phyloP scores from a whole-genome alignment of 148 eudicot genomes.

The Tetragonia tetragonoides region DNA sequence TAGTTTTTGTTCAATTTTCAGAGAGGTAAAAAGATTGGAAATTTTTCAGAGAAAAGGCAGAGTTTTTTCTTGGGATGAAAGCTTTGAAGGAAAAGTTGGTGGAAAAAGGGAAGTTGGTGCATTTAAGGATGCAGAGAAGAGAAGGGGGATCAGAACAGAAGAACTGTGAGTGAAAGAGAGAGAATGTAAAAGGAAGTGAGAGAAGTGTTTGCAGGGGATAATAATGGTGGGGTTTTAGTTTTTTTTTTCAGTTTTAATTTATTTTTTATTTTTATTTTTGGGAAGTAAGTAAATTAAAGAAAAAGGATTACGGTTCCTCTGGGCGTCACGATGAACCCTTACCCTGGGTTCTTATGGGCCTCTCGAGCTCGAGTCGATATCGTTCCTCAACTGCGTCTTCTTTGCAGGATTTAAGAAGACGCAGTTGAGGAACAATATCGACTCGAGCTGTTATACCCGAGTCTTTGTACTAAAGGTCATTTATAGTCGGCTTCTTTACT shows the following conservation, averaged over 20 bases:
- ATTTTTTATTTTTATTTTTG: neutral
- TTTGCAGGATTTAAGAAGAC: too few species aligned
- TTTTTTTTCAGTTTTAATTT: neutral
- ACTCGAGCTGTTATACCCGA: too few species aligned
- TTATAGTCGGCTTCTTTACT: too few species aligned
- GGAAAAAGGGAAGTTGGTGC: slow-evolving; percentile 33
- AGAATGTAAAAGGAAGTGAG: neutral
- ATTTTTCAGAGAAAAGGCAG: slow-evolving; percentile 15
- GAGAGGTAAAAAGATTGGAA: neutral
- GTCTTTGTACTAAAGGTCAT: too few species aligned
- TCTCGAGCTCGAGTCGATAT: too few species aligned
- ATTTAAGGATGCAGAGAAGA: slow-evolving; percentile 33
- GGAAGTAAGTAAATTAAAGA: too few species aligned
- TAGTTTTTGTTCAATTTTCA: neutral
- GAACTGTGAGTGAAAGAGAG: neutral
- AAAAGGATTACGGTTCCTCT: too few species aligned
- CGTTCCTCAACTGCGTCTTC: too few species aligned
- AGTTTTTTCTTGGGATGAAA: slow-evolving; percentile 23
- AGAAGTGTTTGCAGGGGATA: neutral
- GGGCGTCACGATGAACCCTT: too few species aligned
- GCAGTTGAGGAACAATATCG: too few species aligned
- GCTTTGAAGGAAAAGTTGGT: slow-evolving; percentile 33
- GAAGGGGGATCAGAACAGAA: neutral
- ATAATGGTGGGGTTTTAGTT: neutral
- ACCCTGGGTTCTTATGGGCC: too few species aligned